Evolutionary conservation across 2,329 filamentous ascomycete species (phyloP).

Genomic region (Aureobasidium sp.): DNA sequence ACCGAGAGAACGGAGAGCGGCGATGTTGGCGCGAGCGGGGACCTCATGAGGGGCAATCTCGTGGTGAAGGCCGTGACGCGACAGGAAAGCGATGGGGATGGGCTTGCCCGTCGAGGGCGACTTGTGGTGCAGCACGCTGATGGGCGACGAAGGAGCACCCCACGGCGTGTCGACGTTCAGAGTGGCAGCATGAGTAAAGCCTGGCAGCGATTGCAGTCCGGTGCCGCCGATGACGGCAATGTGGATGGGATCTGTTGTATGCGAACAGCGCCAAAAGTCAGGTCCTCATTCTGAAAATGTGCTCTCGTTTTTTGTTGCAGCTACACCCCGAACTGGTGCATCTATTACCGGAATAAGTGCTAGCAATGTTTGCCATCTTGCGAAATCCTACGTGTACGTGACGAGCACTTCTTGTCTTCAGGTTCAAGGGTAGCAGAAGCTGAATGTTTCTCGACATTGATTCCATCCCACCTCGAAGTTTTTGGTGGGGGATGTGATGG

Average conservation of each 20-base stretch:
- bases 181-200: constrained; percentile 76
- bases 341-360: constrained; percentile 27
- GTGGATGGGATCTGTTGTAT: constrained; percentile 37
- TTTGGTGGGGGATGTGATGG: constrained; percentile 12
- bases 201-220: constrained; percentile 77
- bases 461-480: constrained; percentile 9
- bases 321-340: not conserved
- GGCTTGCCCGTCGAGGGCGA: constrained; percentile 58
- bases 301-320: not conserved
- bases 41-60: constrained; percentile 90
- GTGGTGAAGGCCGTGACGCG: constrained; percentile 84
- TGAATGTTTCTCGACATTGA: constrained; percentile 3
- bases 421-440: not conserved
- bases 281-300: constrained; percentile 5
- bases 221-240: constrained; percentile 62
- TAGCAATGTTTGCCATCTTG: constrained; percentile 31
- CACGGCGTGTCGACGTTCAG: constrained; percentile 77
- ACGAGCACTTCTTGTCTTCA: not conserved
- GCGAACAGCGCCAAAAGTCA: constrained; percentile 11
- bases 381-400: constrained; percentile 28
- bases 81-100: constrained; percentile 76
- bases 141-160: constrained; percentile 70
- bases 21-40: constrained; percentile 91
- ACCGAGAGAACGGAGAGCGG: constrained; percentile 85
- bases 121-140: constrained; percentile 82